Conservation (phyloP, 2,329 filamentous ascomycete genomes). For the Microsporum audouinii region DNA sequence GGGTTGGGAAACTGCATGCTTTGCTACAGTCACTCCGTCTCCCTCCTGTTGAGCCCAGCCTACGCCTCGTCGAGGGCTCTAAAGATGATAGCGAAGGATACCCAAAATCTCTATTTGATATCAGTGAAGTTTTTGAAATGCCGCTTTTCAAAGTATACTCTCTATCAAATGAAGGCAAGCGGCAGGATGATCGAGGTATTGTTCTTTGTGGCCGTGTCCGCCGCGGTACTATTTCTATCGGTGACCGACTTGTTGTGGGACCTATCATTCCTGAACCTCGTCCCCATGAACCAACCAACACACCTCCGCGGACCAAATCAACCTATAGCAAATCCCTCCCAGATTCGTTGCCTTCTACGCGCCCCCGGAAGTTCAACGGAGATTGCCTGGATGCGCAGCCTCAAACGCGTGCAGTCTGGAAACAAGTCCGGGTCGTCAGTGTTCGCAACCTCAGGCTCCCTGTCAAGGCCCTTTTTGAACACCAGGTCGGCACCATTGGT, state of each 20-base stretch:
- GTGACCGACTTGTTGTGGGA: slow-evolving; percentile 66
- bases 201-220: slow-evolving; percentile 77
- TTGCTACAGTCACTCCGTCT: slow-evolving; percentile 66
- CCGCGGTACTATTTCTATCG: slow-evolving; percentile 65
- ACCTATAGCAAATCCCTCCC: slow-evolving; percentile 25
- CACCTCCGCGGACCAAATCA: slow-evolving; percentile 16
- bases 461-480: slow-evolving; percentile 60
- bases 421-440: slow-evolving; percentile 67
- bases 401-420: slow-evolving; percentile 60
- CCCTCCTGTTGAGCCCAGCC: slow-evolving; percentile 27
- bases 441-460: slow-evolving; percentile 79
- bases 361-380: slow-evolving; percentile 19
- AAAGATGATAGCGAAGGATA: slow-evolving; percentile 33
- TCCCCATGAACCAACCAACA: slow-evolving; percentile 10
- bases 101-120: slow-evolving; percentile 62
- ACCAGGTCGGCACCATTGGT: slow-evolving; percentile 83
- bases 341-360: slow-evolving; percentile 26
- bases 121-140: slow-evolving; percentile 80
- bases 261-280: slow-evolving; percentile 49
- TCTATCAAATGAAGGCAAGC: slow-evolving; percentile 28
- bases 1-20: slow-evolving; percentile 71
- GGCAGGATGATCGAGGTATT: slow-evolving; percentile 44
- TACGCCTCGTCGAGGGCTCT: background rate
- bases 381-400: slow-evolving; percentile 41
- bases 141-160: slow-evolving; percentile 49